Evolutionary conservation across 2,329 filamentous ascomycete genomes (phyloP).

Genomic region (Bertia moriformis): DNA sequence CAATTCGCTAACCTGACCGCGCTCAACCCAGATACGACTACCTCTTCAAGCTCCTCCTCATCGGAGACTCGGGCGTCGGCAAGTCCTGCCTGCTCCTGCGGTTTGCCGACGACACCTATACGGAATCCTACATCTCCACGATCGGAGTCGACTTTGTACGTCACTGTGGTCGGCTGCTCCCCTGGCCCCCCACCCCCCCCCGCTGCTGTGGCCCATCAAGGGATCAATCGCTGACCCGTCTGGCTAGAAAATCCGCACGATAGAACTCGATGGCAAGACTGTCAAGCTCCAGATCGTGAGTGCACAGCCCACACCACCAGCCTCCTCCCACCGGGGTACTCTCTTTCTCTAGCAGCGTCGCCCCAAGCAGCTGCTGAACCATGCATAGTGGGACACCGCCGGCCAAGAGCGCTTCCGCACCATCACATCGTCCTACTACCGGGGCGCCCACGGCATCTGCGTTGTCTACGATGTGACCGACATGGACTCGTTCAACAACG

Average conservation of each 20-base stretch:
- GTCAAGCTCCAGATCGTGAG: conserved; percentile 98
- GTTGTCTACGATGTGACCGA: conserved; percentile 99
- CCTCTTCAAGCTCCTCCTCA: conserved; percentile 99
- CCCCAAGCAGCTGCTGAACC: conserved; percentile 11
- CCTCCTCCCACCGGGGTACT: conserved; percentile 1
- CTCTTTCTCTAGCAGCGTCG: neutral
- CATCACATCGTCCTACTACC: conserved; percentile 99
- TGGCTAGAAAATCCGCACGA: conserved; percentile 91
- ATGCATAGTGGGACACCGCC: conserved; percentile 97
- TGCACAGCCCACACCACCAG: no score
- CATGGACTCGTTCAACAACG: conserved; percentile 99
- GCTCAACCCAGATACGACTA: conserved; percentile 99
- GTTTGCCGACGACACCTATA: conserved; percentile 98
- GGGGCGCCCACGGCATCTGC: conserved; percentile 96
- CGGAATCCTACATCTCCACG: conserved; percentile 98
- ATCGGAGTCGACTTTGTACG: conserved; percentile 98
- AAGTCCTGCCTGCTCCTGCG: conserved; percentile 97
- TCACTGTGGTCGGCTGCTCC: no score
- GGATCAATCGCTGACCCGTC: conserved; percentile 12
- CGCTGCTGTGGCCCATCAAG: conserved; percentile 1
- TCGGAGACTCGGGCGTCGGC: conserved; percentile 99
- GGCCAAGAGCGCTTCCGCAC: conserved; percentile 99
- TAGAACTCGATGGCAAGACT: conserved; percentile 98
- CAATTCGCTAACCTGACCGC: conserved; percentile 1
- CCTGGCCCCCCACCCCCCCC: neutral